These are phyloP conservation scores for Ogataea naganishii DNA, from an alignment of 805 yeast species.

Conservation along the genomic window DNA sequence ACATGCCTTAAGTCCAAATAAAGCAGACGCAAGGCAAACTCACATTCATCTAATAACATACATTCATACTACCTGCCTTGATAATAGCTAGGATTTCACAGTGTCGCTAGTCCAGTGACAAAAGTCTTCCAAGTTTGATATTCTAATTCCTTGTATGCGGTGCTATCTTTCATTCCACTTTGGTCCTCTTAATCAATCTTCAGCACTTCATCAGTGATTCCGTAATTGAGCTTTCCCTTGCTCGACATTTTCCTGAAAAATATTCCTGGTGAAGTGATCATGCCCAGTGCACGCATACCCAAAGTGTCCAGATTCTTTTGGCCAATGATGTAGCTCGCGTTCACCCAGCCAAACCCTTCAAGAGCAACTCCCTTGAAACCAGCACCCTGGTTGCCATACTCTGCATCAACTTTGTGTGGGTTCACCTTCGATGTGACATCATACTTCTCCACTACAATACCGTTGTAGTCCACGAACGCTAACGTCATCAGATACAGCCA, in stretches of 20 bases:
- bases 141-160: no score
- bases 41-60: no score
- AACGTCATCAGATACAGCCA: constrained; percentile 89
- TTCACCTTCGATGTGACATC: constrained; percentile 76
- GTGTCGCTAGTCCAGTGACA: no score
- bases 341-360: constrained; percentile 99
- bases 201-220: no score
- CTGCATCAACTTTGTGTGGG: constrained; percentile 91
- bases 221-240: constrained; percentile 30
- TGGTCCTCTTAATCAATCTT: no score
- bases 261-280: constrained; percentile 63
- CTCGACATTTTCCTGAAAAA: constrained; percentile 43
- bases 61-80: no score
- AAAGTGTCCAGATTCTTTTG: constrained; percentile 54
- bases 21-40: no score
- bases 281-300: constrained; percentile 71
- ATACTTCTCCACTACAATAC: constrained; percentile 92
- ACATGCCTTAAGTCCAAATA: no score
- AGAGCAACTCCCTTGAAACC: constrained; percentile 88
- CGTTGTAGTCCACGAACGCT: constrained; percentile 86
- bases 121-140: no score
- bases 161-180: no score
- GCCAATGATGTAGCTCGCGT: constrained; percentile 75
- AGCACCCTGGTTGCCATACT: constrained; percentile 94
- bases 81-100: no score